Evolutionary conservation across 2,329 filamentous ascomycete genomes (phyloP).

Genomic region (Colletotrichum musicola): DNA sequence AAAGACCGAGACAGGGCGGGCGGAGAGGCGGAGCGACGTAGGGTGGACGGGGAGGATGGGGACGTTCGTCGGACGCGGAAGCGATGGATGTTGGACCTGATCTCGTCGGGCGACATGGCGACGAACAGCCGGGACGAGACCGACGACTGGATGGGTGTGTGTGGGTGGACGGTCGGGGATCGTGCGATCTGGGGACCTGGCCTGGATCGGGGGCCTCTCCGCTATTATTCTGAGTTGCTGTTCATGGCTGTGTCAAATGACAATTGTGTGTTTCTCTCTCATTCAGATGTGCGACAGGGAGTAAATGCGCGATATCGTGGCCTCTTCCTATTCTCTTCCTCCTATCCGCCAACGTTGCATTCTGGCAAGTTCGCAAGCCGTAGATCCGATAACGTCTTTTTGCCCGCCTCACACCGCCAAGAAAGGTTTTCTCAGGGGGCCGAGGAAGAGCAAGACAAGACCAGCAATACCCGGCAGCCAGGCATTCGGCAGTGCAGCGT

Average conservation of each 20-base stretch:
- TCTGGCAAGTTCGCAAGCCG: not conserved
- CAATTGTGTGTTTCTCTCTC: not conserved
- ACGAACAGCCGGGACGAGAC: slow-evolving; percentile 26
- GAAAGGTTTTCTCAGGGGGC: not conserved
- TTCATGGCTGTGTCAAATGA: not conserved
- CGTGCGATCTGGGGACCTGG: not conserved
- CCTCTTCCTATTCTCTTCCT: not conserved
- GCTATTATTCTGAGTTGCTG: slow-evolving; percentile 7
- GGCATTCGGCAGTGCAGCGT: slow-evolving; percentile 2
- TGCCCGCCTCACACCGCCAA: no score
- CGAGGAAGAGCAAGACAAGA: not conserved
- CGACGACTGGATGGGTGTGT: slow-evolving; percentile 15
- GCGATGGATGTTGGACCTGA: slow-evolving; percentile 44
- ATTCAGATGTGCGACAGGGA: not conserved
- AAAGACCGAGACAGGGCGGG: slow-evolving; percentile 14
- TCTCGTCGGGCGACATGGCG: slow-evolving; percentile 40
- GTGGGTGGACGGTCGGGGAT: not conserved
- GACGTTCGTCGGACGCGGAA: slow-evolving; percentile 44
- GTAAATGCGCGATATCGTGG: not conserved
- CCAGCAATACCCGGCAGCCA: slow-evolving; percentile 8
- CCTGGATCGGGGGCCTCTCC: slow-evolving; percentile 13
- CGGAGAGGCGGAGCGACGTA: slow-evolving; percentile 42
- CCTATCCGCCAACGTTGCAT: no score
- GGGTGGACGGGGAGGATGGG: slow-evolving; percentile 34
- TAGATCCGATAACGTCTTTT: slow-evolving; percentile 11